phyloP scores from a whole-genome alignment of 2,329 filamentous ascomycete species.

The Torrubiellomyces zombiae region DNA sequence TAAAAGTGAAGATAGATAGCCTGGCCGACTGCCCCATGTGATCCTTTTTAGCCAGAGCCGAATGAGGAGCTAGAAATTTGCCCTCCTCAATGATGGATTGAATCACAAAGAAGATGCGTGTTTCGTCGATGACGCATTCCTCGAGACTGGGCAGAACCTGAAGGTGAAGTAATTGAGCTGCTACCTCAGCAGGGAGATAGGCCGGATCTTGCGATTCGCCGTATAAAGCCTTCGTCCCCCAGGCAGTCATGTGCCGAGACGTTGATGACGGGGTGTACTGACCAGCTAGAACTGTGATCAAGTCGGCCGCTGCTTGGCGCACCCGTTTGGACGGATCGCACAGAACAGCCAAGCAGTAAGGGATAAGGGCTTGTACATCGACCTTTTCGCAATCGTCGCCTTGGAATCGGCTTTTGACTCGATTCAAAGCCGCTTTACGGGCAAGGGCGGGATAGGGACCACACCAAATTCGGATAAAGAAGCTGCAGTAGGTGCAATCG shows the following conservation, averaged over 20 bases:
- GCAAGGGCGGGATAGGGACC: constrained; percentile 53
- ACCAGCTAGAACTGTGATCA: constrained; percentile 39
- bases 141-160: constrained; percentile 63
- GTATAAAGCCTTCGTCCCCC: constrained; percentile 52
- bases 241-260: constrained; percentile 27
- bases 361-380: constrained; percentile 68
- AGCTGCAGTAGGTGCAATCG: constrained; percentile 53
- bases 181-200: constrained; percentile 41
- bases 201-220: constrained; percentile 28
- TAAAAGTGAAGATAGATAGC: constrained; percentile 49
- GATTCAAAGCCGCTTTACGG: constrained; percentile 51
- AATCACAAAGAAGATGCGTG: constrained; percentile 50
- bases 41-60: constrained; percentile 31
- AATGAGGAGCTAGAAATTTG: constrained; percentile 17
- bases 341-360: constrained; percentile 62
- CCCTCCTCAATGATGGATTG: constrained; percentile 22
- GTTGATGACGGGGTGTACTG: constrained; percentile 23
- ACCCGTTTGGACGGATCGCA: constrained; percentile 61
- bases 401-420: constrained; percentile 41
- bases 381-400: constrained; percentile 27
- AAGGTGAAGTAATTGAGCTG: constrained; percentile 43
- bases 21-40: constrained; percentile 44
- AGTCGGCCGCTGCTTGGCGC: constrained; percentile 55
- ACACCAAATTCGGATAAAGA: constrained; percentile 61
- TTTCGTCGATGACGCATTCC: constrained; percentile 68